phyloP scores from a whole-genome alignment of 2,329 filamentous ascomycete genomes.

The Arthrobotrys pseudoclavata region DNA sequence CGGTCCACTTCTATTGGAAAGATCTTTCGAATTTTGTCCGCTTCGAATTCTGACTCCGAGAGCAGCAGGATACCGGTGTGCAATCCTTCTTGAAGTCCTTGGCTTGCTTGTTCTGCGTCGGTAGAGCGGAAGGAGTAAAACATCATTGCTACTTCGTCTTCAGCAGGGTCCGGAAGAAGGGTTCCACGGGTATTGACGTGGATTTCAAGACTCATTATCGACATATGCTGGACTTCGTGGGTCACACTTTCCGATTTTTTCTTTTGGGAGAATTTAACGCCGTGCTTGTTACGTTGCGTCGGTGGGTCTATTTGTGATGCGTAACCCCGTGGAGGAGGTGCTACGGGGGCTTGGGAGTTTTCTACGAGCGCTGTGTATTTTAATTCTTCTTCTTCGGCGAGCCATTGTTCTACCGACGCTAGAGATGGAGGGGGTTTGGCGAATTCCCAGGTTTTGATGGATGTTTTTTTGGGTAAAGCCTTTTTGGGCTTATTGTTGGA shows the following conservation, averaged over 20 bases:
- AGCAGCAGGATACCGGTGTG: conserved; percentile 81
- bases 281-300: conserved; percentile 84
- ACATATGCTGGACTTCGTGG: conserved; percentile 94
- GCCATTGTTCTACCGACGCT: conserved; percentile 79
- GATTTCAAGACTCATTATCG: conserved; percentile 91
- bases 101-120: conserved; percentile 72
- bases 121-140: conserved; percentile 92
- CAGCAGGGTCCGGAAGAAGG: conserved; percentile 86
- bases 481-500: conserved; percentile 70
- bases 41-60: conserved; percentile 73
- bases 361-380: conserved; percentile 59
- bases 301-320: conserved; percentile 90
- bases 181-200: conserved; percentile 88
- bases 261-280: conserved; percentile 87
- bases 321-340: conserved; percentile 64
- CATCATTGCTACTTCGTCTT: conserved; percentile 87
- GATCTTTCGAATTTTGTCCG: conserved; percentile 74
- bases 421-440: conserved; percentile 77
- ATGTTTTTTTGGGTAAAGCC: conserved; percentile 70
- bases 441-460: conserved; percentile 81
- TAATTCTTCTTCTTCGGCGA: conserved; percentile 67
- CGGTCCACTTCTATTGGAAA: conserved; percentile 76
- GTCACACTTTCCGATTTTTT: conserved; percentile 80
- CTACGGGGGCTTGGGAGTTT: conserved; percentile 30
- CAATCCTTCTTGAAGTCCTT: conserved; percentile 69